Base-by-base conservation (phyloP, 352 stramenopile genomes). In the Globisporangium radiosum region DNA sequence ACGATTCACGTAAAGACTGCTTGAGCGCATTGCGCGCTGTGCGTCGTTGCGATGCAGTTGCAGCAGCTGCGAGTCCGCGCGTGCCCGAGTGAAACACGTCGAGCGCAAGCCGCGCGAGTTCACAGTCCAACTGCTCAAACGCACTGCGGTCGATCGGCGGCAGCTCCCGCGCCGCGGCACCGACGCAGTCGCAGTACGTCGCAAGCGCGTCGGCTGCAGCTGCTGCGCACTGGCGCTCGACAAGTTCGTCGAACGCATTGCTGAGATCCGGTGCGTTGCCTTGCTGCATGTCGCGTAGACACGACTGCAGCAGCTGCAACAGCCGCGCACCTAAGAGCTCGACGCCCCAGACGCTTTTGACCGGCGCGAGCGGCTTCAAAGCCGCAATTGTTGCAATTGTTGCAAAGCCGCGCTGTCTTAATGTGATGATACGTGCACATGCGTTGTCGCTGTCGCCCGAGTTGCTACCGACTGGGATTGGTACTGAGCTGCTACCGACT, bases 121-220 rank as follows among this genome's bases (percentile, higher is more conserved):
- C 85, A 19, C 78, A 70, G 51, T 94, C 81, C 19, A 94, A 71
- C 60, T 76, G 76, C 17, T 77, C 70, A 51, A 91, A 87, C 43
- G 70, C 69, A 5, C 75, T 65, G 43, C 92, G 60, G 44, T 91
- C 79, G 51, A 90, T 78, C 37, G 85, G 82, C 14, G 77, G 77
- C 25, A 55, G 42, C 52, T 92, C 82, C 9, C 66, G 56, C 14
- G 82, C 75, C 6, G 72, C 81, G 13, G 73, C 72, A 54, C 84
- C 76, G 7, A 92, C 75, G 56, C 81, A 92, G 60, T 94, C 85
- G 19, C 79, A 59, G 60, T 94, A 94, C 42, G 77, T 92, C 15
- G 60, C 69, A 15, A 90, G 57, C 5, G 81, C 85, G 51, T 92
- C 81, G 13, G 80, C 78, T 0, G 78, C 81, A 8, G 87, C 52